Conservation (phyloP, 2,329 filamentous ascomycete genomes). For the Aspergillus tamarii region DNA sequence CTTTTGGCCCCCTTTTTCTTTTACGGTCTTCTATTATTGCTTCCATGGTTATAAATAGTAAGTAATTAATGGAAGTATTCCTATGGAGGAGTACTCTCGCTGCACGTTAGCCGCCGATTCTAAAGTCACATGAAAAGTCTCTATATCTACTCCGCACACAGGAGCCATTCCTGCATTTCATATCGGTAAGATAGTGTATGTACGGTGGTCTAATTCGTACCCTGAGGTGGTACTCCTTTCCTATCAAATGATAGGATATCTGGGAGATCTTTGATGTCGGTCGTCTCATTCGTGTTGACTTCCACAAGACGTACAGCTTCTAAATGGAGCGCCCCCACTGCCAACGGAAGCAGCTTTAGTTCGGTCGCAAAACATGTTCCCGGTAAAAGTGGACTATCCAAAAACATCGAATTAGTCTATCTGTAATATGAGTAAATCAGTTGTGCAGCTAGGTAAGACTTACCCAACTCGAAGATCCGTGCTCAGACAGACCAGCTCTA, state of each 20-base stretch:
- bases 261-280: constrained; percentile 60
- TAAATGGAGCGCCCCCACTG: constrained; percentile 54
- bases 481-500: constrained; percentile 59
- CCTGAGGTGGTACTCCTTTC: constrained; percentile 7
- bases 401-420: constrained; percentile 7
- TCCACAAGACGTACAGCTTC: constrained; percentile 60
- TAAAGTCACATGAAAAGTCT: background rate
- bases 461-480: constrained; percentile 62
- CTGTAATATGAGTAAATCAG: background rate
- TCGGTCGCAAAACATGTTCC: constrained; percentile 61
- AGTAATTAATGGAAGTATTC: background rate
- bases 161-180: background rate
- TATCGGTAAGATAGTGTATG: background rate
- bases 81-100: background rate
- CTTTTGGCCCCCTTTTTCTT: background rate
- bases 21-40: background rate
- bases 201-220: background rate
- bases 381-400: constrained; percentile 53
- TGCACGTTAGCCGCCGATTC: background rate
- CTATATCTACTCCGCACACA: background rate
- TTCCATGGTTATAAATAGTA: background rate
- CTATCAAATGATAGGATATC: constrained; percentile 52
- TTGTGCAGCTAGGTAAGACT: constrained; percentile 27
- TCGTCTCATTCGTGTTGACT: constrained; percentile 57
- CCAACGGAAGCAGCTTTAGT: constrained; percentile 57